These are phyloP conservation scores for Chenopodium suecicum DNA, from an alignment of 148 eudicot genomes.

Conservation along the genomic window DNA sequence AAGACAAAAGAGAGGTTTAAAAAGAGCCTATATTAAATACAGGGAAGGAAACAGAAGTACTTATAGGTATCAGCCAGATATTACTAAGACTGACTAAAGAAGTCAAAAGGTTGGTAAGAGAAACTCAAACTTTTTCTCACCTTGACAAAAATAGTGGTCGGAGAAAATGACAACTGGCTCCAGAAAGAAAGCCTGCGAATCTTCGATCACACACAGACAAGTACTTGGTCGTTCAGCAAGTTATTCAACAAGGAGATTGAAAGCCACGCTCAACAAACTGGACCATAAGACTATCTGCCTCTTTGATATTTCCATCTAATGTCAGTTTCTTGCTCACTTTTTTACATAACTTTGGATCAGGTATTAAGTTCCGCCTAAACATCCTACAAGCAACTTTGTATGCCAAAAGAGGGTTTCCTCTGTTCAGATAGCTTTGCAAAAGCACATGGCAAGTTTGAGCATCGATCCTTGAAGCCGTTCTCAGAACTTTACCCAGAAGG, in stretches of 20 bases:
- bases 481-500: constrained; percentile 26
- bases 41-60: neutral
- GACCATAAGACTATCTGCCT: constrained; percentile 25
- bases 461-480: constrained; percentile 27
- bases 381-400: constrained; percentile 34
- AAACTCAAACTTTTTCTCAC: neutral
- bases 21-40: neutral
- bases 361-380: constrained; percentile 30
- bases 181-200: neutral
- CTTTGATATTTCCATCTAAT: constrained; percentile 26
- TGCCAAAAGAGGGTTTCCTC: constrained; percentile 26
- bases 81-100: neutral
- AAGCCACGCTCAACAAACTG: constrained; percentile 33
- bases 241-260: constrained; percentile 19
- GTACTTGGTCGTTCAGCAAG: constrained; percentile 4
- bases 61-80: neutral
- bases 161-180: neutral
- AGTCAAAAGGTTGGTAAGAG: neutral
- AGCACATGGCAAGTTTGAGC: constrained; percentile 29
- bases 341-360: constrained; percentile 29
- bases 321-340: constrained; percentile 24
- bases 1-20: neutral
- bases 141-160: neutral
- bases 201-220: neutral
- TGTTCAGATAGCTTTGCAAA: constrained; percentile 23